Conservation (phyloP, 257 asterid genomes). For the Primulina eburnea region DNA sequence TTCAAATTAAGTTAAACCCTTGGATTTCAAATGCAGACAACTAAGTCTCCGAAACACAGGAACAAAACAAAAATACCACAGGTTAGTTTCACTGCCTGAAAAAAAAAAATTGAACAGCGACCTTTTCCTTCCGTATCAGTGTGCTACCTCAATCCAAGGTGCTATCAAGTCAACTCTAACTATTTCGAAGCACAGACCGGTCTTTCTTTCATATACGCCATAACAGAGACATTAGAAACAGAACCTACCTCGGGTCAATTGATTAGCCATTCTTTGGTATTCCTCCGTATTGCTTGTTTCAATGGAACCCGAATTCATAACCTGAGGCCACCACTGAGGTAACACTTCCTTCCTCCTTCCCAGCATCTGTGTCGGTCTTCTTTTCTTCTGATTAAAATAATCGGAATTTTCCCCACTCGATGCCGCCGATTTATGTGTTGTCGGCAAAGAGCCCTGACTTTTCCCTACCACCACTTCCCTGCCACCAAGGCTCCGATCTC, state of each 20-base stretch:
- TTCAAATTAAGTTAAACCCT: not conserved
- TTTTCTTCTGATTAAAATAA: constrained; percentile 23
- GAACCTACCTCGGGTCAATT: constrained; percentile 64
- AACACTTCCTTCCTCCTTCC: constrained; percentile 48
- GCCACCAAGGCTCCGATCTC: constrained; percentile 96
- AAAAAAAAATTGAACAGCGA: constrained; percentile 2
- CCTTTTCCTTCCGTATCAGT: not conserved
- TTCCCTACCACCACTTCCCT: constrained; percentile 78
- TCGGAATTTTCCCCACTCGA: constrained; percentile 31
- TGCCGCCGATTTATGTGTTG: constrained; percentile 32
- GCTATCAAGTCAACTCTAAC: not conserved
- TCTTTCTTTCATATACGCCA: constrained; percentile 1
- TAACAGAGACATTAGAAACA: constrained; percentile 1
- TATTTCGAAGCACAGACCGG: no score
- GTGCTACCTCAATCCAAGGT: constrained; percentile 2
- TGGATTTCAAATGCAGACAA: no score
- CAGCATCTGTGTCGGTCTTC: constrained; percentile 24
- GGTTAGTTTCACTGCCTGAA: no score
- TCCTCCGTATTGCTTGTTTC: constrained; percentile 49
- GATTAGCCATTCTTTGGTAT: constrained; percentile 65
- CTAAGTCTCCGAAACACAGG: no score
- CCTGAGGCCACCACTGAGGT: constrained; percentile 93
- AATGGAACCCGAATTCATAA: constrained; percentile 25
- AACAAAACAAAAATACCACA: no score
- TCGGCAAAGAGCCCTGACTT: constrained; percentile 24